Evolutionary conservation across 352 stramenopile genomes (phyloP).

Genomic region (Aphanomyces cochlioides): DNA sequence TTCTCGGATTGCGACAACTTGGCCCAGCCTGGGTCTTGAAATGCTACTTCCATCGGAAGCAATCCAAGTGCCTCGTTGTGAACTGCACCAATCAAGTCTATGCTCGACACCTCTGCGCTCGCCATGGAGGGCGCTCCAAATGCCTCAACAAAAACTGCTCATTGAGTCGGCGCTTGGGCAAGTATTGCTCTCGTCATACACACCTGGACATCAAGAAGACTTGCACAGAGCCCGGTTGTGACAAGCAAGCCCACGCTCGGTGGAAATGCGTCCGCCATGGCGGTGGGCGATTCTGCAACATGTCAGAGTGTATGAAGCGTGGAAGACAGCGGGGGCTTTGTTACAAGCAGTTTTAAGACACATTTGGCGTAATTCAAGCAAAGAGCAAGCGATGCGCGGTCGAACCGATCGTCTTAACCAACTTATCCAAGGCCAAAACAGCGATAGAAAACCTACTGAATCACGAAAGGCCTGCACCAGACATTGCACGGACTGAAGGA

Average conservation of each 20-base stretch:
- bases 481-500: no score
- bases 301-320: constrained; percentile 51
- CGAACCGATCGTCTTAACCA: no score
- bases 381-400: no score
- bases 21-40: neutral
- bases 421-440: no score
- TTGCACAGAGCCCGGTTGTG: constrained; percentile 43
- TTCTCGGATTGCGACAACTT: neutral
- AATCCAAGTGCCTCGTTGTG: neutral
- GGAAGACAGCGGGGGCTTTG: no score
- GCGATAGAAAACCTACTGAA: no score
- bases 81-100: constrained; percentile 13
- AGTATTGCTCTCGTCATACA: constrained; percentile 50
- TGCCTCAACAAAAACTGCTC: neutral
- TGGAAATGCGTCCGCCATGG: constrained; percentile 60
- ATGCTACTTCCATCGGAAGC: constrained; percentile 26
- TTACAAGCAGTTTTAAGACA: no score
- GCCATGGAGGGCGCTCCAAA: neutral
- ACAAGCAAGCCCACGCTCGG: constrained; percentile 58
- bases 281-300: constrained; percentile 48
- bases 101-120: constrained; percentile 9
- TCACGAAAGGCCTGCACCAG: no score
- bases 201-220: constrained; percentile 38
- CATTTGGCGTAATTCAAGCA: no score
- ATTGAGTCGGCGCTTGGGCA: constrained; percentile 43